A percentile compares a stretch with the other conserved stretches of the same genome.
phyloP scores from a whole-genome alignment of 768 basidiomycete species.

The Podaxis sp. region DNA sequence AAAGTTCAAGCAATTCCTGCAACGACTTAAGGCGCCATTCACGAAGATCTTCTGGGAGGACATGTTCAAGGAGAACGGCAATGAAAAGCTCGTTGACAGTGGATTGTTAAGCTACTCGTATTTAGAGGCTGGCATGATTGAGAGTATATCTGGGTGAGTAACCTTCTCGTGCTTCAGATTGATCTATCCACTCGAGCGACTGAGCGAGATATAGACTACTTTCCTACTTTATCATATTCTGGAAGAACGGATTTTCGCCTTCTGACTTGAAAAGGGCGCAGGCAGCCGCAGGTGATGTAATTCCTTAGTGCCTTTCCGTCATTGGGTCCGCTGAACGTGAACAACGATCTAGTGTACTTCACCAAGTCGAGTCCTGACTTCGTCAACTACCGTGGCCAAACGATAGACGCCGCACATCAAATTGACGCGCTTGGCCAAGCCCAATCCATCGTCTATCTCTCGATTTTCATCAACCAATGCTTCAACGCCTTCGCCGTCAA shows the following conservation, averaged over 20 bases:
- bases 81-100: conserved; percentile 58
- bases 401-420: conserved; percentile 45
- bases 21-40: conserved; percentile 50
- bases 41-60: conserved; percentile 61
- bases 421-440: conserved; percentile 58
- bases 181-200: not conserved
- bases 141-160: conserved; percentile 52
- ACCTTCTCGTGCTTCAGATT: not conserved
- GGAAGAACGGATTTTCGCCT: conserved; percentile 62
- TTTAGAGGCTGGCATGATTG: conserved; percentile 62
- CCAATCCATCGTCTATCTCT: conserved; percentile 68
- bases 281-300: conserved; percentile 27
- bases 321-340: too few species aligned
- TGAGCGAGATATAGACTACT: conserved; percentile 38
- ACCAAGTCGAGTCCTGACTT: conserved; percentile 49
- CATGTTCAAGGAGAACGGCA: conserved; percentile 46
- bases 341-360: conserved; percentile 40
- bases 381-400: conserved; percentile 48
- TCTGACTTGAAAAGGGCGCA: conserved; percentile 53
- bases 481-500: conserved; percentile 74
- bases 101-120: conserved; percentile 67
- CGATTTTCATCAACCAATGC: conserved; percentile 66
- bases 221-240: conserved; percentile 66
- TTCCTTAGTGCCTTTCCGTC: not conserved
- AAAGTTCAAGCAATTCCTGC: conserved; percentile 33